Conservation (phyloP, 768 basidiomycete species). For the Agrocybe chaxingu region DNA sequence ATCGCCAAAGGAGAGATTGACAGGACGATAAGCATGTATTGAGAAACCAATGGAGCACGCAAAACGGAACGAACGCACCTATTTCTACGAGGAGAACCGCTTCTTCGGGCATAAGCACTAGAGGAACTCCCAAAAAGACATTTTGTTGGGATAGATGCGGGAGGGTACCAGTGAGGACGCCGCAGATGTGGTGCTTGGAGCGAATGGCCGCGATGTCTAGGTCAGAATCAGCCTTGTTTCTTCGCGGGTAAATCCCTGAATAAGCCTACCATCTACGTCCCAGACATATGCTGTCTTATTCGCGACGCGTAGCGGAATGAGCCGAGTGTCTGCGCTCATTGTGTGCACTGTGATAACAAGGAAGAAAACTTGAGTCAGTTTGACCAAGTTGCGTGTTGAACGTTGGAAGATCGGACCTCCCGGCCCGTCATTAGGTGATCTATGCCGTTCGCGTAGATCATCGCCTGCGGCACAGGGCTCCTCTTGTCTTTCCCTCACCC, state of each 20-base stretch:
- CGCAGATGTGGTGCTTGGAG: constrained; percentile 77
- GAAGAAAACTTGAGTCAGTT: constrained; percentile 1
- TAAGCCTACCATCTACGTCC: constrained; percentile 69
- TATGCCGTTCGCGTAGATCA: background rate
- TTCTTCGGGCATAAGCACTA: constrained; percentile 88
- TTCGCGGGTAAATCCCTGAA: constrained; percentile 2
- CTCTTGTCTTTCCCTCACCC: background rate
- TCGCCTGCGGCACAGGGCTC: background rate
- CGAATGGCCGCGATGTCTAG: constrained; percentile 81
- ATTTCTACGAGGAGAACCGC: constrained; percentile 83
- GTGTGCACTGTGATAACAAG: constrained; percentile 11
- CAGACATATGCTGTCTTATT: constrained; percentile 85
- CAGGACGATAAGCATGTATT: constrained; percentile 4
- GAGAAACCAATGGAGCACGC: background rate
- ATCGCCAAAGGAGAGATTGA: constrained; percentile 5
- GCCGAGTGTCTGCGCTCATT: constrained; percentile 24
- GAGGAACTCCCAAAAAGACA: constrained; percentile 90
- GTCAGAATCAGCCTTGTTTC: constrained; percentile 9
- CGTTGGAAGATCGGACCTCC: too few species aligned
- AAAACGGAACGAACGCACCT: constrained; percentile 40
- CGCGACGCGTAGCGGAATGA: constrained; percentile 66
- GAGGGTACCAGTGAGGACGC: constrained; percentile 84
- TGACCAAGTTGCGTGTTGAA: background rate
- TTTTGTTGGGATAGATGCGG: constrained; percentile 97
- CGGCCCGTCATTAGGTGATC: too few species aligned